Evolutionary conservation across 2,329 filamentous ascomycete genomes (phyloP).

Genomic region (Monosporascus sp.): DNA sequence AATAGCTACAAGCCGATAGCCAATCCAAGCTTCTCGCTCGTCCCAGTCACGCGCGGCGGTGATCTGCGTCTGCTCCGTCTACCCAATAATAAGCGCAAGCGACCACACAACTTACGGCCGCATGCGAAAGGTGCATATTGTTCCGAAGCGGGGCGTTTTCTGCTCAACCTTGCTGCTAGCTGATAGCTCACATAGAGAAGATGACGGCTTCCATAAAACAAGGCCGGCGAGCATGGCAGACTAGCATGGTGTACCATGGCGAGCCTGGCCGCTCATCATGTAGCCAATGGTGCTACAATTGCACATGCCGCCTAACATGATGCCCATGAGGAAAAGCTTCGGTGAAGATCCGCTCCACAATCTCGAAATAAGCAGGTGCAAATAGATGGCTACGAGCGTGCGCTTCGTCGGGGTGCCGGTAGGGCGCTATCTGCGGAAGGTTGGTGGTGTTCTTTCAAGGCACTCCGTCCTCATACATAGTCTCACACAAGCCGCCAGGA

Average conservation of each 20-base stretch:
- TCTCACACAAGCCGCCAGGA: not conserved
- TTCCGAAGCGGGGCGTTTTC: not conserved
- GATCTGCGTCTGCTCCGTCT: slow-evolving; percentile 2
- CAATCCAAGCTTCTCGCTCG: slow-evolving; percentile 26
- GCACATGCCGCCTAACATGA: slow-evolving; percentile 19
- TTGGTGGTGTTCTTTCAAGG: not conserved
- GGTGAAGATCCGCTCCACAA: not conserved
- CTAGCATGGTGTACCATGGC: slow-evolving; percentile 8
- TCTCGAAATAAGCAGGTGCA: not conserved
- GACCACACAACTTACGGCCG: not conserved
- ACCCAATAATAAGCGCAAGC: not conserved
- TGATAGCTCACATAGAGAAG: slow-evolving; percentile 3
- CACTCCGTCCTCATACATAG: not conserved
- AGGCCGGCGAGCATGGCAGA: slow-evolving; percentile 7
- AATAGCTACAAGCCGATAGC: slow-evolving; percentile 22
- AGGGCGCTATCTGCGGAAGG: not conserved
- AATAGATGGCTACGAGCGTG: not conserved
- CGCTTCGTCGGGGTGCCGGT: not conserved
- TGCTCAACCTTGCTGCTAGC: not conserved
- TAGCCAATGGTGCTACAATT: slow-evolving; percentile 11
- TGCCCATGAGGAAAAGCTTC: not conserved
- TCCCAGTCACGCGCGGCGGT: slow-evolving; percentile 26
- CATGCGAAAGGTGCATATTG: not conserved
- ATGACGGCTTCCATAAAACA: not conserved
- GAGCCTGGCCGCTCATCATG: not conserved